Percentiles rank a stretch among this genome's conserved stretches.
Conservation (phyloP, 2,329 filamentous ascomycete genomes). For the Penicillium sp. region DNA sequence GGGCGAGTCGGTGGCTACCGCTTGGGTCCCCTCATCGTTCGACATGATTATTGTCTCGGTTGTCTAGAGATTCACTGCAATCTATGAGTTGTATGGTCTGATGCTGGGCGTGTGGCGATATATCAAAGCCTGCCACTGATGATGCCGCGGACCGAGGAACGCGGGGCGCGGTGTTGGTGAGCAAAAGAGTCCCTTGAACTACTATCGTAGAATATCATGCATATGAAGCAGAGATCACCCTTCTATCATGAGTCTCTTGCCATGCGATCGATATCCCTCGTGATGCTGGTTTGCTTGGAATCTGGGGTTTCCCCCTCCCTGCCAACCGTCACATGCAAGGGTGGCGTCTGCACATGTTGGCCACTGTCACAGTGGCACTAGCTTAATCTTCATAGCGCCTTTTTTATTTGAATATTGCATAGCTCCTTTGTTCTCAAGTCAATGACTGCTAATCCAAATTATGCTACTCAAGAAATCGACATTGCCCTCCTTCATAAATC, state of each 20-base stretch:
- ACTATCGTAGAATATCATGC: too few relatives aligned
- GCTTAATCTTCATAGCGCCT: too few relatives aligned
- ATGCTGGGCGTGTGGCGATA: neutral
- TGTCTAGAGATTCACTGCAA: neutral
- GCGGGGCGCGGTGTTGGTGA: neutral
- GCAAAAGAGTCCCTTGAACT: neutral
- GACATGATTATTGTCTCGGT: neutral
- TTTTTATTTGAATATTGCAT: too few relatives aligned
- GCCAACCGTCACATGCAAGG: neutral
- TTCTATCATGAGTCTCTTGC: too few relatives aligned
- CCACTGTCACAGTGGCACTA: neutral
- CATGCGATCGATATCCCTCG: neutral
- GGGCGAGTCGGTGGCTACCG: neutral
- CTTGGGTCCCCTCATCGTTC: neutral
- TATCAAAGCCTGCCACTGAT: neutral
- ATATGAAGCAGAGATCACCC: too few relatives aligned
- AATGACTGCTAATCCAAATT: too few relatives aligned
- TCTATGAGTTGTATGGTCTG: neutral
- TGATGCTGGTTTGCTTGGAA: neutral
- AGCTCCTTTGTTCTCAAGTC: too few relatives aligned
- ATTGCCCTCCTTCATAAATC: neutral
- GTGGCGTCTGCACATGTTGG: too few relatives aligned
- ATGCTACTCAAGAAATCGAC: too few relatives aligned
- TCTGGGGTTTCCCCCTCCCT: neutral
- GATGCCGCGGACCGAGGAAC: constrained; percentile 1